Evolutionary conservation across 2,329 filamentous ascomycete species (phyloP), one percentile per base, ranked within the genome.

Genomic region (Pseudodiploospora longispora): DNA sequence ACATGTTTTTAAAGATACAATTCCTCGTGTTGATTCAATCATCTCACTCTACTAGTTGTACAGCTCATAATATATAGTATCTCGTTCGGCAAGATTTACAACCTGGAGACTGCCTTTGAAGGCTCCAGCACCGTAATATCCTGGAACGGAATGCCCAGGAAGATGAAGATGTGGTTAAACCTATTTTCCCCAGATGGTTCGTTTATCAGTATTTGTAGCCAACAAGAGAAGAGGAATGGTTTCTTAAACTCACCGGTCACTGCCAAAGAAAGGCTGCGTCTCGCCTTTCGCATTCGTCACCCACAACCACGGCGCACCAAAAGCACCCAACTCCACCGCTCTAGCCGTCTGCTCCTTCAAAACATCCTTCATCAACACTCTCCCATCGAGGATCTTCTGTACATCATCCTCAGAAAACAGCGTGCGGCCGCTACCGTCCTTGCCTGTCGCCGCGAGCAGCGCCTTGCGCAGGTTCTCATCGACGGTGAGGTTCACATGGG

Each of bases 301-400:
- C 74, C 80, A 82, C 48, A 86, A 70, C 85, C 86, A 91, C 2
- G 87, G 87, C 40, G 80, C 78, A 0, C 87, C 87, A 61, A 86
- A 91, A 0, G 85, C 86, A 0, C 85, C 86, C 40, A 66, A 68
- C 33, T 77, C 74, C 10, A 87, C 60, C 0, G 77, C 83, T 50
- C 72, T 70, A 47, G 77, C 70, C 12, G 85, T 89, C 36, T 72
- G 72, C 5, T 63, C 66, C 47, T 74, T 73, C 29, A 87, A 63
- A 30, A 50, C 52, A 7, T 60, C 57, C 59, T 66, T 72, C 52
- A 67, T 59, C 50, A 75, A 64, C 4, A 71, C 67, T 27, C 69
- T 70, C 6, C 72, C 77, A 3, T 64, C 57, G 45, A 87, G 51
- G 42, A 88, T 81, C 19, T 62, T 62, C 8, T 67, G 57, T 2